phyloP scores from a whole-genome alignment of 352 stramenopile species.

The Sclerospora graminicola region DNA sequence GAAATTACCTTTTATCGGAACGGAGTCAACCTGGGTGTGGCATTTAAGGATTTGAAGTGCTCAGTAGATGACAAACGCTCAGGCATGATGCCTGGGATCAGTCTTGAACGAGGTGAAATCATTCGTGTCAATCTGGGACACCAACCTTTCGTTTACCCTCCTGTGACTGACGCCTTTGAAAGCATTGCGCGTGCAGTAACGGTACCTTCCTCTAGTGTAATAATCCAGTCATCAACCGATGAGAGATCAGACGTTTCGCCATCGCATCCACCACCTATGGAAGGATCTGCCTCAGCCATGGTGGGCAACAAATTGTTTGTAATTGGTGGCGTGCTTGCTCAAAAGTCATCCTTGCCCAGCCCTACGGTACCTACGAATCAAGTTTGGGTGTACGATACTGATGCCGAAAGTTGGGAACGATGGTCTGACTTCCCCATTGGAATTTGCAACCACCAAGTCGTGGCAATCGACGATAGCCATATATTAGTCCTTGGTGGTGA shows the following conservation, averaged over 20 bases:
- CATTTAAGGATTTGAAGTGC: constrained; percentile 62
- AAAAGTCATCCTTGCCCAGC: constrained; percentile 1
- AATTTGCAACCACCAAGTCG: constrained; percentile 69
- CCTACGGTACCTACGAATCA: constrained; percentile 32
- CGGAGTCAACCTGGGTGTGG: constrained; percentile 70
- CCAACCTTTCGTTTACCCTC: constrained; percentile 65
- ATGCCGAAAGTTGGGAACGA: constrained; percentile 48
- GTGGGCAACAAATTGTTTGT: constrained; percentile 62
- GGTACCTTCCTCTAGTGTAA: constrained; percentile 27
- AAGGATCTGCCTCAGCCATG: constrained; percentile 49
- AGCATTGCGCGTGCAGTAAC: constrained; percentile 48
- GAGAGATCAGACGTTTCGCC: neutral
- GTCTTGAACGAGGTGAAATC: constrained; percentile 78
- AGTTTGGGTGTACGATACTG: constrained; percentile 58
- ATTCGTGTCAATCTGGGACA: constrained; percentile 81
- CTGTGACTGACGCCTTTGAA: constrained; percentile 56
- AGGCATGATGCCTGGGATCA: constrained; percentile 81
- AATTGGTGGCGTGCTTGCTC: constrained; percentile 44
- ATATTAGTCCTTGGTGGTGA: constrained; percentile 81
- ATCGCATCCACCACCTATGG: constrained; percentile 21
- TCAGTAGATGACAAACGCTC: constrained; percentile 32
- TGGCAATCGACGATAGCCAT: constrained; percentile 56
- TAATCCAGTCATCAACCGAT: constrained; percentile 19
- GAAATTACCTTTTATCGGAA: constrained; percentile 88
- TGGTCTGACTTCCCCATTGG: constrained; percentile 78